Evolutionary conservation across 257 asterid species (phyloP).

Genomic region (Capsicum chinense): DNA sequence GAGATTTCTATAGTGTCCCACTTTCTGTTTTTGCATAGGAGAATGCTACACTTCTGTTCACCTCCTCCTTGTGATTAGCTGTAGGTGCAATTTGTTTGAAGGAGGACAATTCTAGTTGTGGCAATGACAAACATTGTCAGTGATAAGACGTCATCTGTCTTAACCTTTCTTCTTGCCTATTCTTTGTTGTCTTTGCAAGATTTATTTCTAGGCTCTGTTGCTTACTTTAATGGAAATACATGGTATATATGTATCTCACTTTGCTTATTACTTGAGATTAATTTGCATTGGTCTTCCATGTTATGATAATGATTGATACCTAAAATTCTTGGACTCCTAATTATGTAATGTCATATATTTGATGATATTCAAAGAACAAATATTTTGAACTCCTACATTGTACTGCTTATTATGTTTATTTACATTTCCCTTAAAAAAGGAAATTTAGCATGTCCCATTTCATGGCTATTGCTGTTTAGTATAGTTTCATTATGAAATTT

Average conservation of each 20-base stretch:
- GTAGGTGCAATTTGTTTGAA: neutral
- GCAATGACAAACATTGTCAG: neutral
- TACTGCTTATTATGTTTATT: neutral
- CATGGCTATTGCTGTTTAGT: slow-evolving; percentile 1
- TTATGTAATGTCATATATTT: neutral
- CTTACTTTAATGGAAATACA: neutral
- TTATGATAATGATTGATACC: neutral
- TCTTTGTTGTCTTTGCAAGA: neutral
- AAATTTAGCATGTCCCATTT: neutral
- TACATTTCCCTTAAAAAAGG: neutral
- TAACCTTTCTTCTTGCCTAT: neutral
- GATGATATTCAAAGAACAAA: neutral
- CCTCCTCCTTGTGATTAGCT: neutral
- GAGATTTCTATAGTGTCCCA: neutral
- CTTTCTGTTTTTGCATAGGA: neutral
- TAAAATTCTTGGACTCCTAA: neutral
- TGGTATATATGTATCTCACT: neutral
- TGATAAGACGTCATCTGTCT: neutral
- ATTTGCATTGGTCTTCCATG: neutral
- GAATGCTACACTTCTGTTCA: neutral
- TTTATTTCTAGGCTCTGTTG: neutral
- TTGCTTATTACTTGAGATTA: neutral
- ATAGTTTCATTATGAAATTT: neutral
- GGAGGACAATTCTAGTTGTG: neutral
- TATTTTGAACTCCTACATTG: neutral